Percentiles rank a stretch among this genome's conserved stretches.
Evolutionary conservation across 2,329 filamentous ascomycete species (phyloP).

Genomic region (Periconia macrospinosa): DNA sequence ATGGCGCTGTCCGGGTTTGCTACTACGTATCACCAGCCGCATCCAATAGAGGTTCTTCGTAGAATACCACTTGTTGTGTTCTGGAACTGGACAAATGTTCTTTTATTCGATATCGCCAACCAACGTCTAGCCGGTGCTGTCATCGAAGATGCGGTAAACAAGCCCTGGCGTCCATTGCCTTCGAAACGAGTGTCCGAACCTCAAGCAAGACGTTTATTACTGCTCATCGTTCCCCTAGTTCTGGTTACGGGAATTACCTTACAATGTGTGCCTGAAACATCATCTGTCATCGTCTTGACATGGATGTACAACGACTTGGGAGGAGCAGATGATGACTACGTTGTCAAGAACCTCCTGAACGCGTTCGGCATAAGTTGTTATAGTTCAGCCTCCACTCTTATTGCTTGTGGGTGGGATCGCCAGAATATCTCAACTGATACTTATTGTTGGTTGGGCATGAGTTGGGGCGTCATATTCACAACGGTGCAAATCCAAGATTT

Average conservation of each 20-base stretch:
- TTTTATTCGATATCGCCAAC: constrained; percentile 46
- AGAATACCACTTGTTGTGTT: not conserved
- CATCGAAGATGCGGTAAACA: constrained; percentile 46
- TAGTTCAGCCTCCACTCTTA: not conserved
- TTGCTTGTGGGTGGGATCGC: not conserved
- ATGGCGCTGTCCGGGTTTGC: too few relatives aligned
- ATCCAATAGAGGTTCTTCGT: too few relatives aligned
- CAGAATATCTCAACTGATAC: not conserved
- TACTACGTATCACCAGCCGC: too few relatives aligned
- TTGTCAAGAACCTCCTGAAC: not conserved
- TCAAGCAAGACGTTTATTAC: not conserved
- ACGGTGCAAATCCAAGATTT: not conserved
- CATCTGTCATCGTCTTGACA: not conserved
- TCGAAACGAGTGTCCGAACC: constrained; percentile 21
- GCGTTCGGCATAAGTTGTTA: not conserved
- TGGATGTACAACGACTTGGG: not conserved
- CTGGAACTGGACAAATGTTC: constrained; percentile 38
- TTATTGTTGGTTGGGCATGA: not conserved
- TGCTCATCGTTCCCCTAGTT: not conserved
- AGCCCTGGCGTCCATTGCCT: constrained; percentile 41
- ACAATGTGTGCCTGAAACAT: not conserved
- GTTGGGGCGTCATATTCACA: not conserved
- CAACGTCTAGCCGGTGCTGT: constrained; percentile 37
- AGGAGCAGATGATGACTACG: not conserved
- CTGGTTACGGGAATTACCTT: not conserved